Evolutionary conservation across 345 rosid species (phyloP), one percentile per base, ranked within the genome.

Genomic region (Dipteronia dyeriana): DNA sequence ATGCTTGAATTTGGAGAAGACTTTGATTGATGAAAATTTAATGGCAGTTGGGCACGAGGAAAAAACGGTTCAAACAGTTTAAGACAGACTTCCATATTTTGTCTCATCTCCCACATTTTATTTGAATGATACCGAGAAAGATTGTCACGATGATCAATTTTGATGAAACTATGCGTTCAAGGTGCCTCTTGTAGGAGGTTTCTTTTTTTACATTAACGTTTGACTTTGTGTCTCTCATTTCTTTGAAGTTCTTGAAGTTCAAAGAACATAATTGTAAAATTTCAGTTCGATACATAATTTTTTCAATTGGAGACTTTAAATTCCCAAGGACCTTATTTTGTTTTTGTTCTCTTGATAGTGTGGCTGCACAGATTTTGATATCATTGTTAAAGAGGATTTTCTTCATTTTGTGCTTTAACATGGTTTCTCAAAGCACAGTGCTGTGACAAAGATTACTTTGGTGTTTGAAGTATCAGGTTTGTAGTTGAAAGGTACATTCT

Each of bases 401-500:
- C 49, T 69, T 61, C 66, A 29, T 66, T 76, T 29, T 41, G 45
- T 53, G 68, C 70, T 20, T 68, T 63, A 69, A 19, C 43, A 43
- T 79, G 64, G 70, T 67, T 79, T 68, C 53, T 71, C 57, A 64
- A 73, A 78, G 71, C 66, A 39, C 51, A 25, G 53, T 80, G 45
- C 76, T 39, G 80, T 63, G 75, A 78, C 53, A 71, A 67, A 65
- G 70, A 53, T 71, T 34, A n/a, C 11, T 66, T 75, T 64, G 69
- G 76, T 31, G 57, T 43, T 76, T 78, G 76, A 71, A 63, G 38
- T 59, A 76, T 45, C 66, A 51, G 56, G 43, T 25, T 61, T 74
- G 71, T 80, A 71, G 77, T 9, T 34, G 43, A 45, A 76, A 74
- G 85, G 86, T 82, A 71, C 69, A 59, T 43, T 68, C 59, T n/a